These are phyloP conservation scores for Clohesyomyces aquaticus DNA, from an alignment of 495 filamentous ascomycete species.

Conservation along the genomic window DNA sequence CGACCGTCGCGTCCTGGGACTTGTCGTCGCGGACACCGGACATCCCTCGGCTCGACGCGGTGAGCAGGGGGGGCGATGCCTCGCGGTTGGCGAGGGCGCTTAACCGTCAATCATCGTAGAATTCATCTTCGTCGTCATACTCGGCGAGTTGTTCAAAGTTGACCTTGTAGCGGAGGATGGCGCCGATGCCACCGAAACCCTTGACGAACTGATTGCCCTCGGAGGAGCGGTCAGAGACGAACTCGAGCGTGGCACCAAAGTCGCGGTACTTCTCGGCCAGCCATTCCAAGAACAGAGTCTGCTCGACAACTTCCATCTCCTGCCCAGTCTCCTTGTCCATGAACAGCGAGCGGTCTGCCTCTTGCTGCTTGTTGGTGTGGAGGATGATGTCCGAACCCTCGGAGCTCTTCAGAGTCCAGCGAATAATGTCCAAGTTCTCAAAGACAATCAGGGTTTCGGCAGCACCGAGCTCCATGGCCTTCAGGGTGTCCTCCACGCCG, in stretches of 20 bases:
- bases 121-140: slow-evolving; percentile 94
- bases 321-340: slow-evolving; percentile 92
- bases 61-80: slow-evolving; percentile 72
- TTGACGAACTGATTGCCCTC: slow-evolving; percentile 99
- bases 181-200: slow-evolving; percentile 97
- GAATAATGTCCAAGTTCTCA: slow-evolving; percentile 92
- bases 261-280: slow-evolving; percentile 97
- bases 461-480: slow-evolving; percentile 94
- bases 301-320: slow-evolving; percentile 90
- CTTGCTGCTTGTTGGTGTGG: slow-evolving; percentile 87
- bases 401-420: slow-evolving; percentile 83
- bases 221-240: slow-evolving; percentile 93
- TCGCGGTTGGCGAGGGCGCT: slow-evolving; percentile 87
- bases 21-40: slow-evolving; percentile 45
- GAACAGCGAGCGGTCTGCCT: slow-evolving; percentile 77
- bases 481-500: slow-evolving; percentile 95
- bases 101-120: slow-evolving; percentile 99
- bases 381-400: slow-evolving; percentile 71
- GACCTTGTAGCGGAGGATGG: slow-evolving; percentile 97
- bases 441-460: slow-evolving; percentile 96
- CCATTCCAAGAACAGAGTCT: slow-evolving; percentile 95
- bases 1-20: slow-evolving; percentile 30
- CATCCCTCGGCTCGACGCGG: slow-evolving; percentile 64
- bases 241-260: slow-evolving; percentile 94
- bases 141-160: slow-evolving; percentile 99